These are phyloP conservation scores for Talaromyces sp. DNA, from an alignment of 2,329 filamentous ascomycete species.

Conservation along the genomic window DNA sequence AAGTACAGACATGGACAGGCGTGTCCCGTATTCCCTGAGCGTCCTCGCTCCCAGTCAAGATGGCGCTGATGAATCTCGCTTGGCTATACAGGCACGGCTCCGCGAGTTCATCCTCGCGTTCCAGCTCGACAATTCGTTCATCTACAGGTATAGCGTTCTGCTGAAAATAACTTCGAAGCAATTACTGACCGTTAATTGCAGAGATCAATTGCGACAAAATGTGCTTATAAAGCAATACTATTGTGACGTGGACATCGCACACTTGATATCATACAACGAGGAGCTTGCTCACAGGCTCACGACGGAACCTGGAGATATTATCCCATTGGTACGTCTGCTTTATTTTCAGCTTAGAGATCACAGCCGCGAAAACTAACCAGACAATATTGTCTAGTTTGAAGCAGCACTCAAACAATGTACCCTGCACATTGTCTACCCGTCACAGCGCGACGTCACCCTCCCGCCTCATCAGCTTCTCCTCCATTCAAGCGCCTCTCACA, in stretches of 20 bases:
- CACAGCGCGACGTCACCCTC: slow-evolving; percentile 59
- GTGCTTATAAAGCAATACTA: slow-evolving; percentile 89
- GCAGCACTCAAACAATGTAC: slow-evolving; percentile 83
- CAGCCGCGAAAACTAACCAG: background rate
- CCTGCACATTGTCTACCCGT: slow-evolving; percentile 85
- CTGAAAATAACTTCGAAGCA: background rate
- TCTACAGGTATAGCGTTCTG: slow-evolving; percentile 65
- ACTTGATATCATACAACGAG: slow-evolving; percentile 93
- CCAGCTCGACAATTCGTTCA: slow-evolving; percentile 85
- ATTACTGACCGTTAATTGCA: slow-evolving; percentile 28
- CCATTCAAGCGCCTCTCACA: slow-evolving; percentile 83
- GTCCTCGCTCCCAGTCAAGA: slow-evolving; percentile 66
- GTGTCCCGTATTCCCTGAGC: slow-evolving; percentile 78
- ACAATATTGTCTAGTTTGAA: slow-evolving; percentile 64
- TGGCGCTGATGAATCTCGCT: slow-evolving; percentile 61
- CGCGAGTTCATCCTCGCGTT: slow-evolving; percentile 92
- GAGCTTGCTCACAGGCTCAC: slow-evolving; percentile 85
- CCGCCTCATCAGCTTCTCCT: slow-evolving; percentile 92
- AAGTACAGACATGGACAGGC: slow-evolving; percentile 65
- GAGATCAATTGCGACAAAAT: slow-evolving; percentile 94
- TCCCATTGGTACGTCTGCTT: slow-evolving; percentile 68
- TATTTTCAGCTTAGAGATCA: background rate
- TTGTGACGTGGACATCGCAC: slow-evolving; percentile 92
- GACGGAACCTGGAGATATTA: slow-evolving; percentile 85
- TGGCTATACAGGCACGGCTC: slow-evolving; percentile 70